Percentiles rank a stretch among this genome's conserved stretches.
These are phyloP conservation scores for Phytophthora ramorum DNA, from an alignment of 352 stramenopile genomes.

Conservation along the genomic window DNA sequence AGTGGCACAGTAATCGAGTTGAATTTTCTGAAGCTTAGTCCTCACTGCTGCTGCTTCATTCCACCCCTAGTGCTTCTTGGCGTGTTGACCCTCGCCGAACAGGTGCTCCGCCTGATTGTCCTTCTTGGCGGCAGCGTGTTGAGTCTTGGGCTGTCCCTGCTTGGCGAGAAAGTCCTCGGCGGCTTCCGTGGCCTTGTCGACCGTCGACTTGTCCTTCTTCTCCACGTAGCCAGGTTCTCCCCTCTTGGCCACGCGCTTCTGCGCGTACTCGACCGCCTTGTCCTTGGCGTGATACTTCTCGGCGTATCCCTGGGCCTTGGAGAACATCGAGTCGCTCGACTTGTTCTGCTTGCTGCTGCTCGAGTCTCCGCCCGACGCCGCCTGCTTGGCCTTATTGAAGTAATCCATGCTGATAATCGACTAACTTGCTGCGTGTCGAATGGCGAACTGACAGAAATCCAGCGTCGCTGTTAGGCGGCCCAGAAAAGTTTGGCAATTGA, in stretches of 20 bases:
- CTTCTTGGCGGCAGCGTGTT: slow-evolving; percentile 26
- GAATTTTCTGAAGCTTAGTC: not conserved
- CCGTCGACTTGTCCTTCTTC: slow-evolving; percentile 36
- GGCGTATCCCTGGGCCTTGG: slow-evolving; percentile 33
- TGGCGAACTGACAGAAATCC: slow-evolving; percentile 27
- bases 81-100: slow-evolving; percentile 27
- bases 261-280: slow-evolving; percentile 36
- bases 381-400: slow-evolving; percentile 37
- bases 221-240: slow-evolving; percentile 22
- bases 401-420: slow-evolving; percentile 33
- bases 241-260: slow-evolving; percentile 35
- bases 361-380: slow-evolving; percentile 9
- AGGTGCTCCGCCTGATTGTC: slow-evolving; percentile 34
- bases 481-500: no score
- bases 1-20: slow-evolving; percentile 5
- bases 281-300: slow-evolving; percentile 47
- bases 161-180: slow-evolving; percentile 42
- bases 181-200: slow-evolving; percentile 35
- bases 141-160: slow-evolving; percentile 29
- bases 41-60: not conserved
- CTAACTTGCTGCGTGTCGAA: slow-evolving; percentile 11
- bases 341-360: slow-evolving; percentile 23
- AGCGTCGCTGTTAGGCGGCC: no score
- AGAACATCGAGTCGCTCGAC: slow-evolving; percentile 31
- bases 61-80: slow-evolving; percentile 30